Conservation (phyloP, 2,329 filamentous ascomycete genomes). For the Penicillium nordicum region DNA sequence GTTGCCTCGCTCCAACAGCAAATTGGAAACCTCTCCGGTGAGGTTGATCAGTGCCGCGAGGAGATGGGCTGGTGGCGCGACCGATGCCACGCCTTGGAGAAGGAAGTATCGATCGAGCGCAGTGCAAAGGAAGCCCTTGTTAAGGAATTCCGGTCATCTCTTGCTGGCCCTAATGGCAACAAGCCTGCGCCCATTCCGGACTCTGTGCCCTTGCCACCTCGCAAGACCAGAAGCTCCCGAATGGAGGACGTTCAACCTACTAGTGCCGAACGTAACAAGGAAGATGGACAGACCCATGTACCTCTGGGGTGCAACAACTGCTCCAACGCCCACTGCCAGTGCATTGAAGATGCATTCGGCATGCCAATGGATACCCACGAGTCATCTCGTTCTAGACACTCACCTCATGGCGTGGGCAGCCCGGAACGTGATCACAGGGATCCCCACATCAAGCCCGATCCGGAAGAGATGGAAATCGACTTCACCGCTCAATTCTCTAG, state of each 20-base stretch:
- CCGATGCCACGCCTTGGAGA: conserved; percentile 61
- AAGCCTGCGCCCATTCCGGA: conserved; percentile 28
- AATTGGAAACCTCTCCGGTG: conserved; percentile 57
- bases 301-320: conserved; percentile 64
- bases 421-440: conserved; percentile 56
- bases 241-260: conserved; percentile 20
- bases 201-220: conserved; percentile 41
- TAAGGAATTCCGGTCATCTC: conserved; percentile 40
- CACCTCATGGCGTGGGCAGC: conserved; percentile 30
- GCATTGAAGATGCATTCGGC: conserved; percentile 55
- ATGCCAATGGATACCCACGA: conserved; percentile 42
- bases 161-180: conserved; percentile 18
- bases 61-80: conserved; percentile 46
- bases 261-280: conserved; percentile 15
- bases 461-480: conserved; percentile 63
- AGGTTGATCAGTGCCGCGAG: conserved; percentile 63
- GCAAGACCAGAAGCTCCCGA: conserved; percentile 18
- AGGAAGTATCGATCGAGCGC: conserved; percentile 51
- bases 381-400: conserved; percentile 34
- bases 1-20: conserved; percentile 54
- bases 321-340: conserved; percentile 60
- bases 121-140: conserved; percentile 44
- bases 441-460: conserved; percentile 45
- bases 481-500: conserved; percentile 66
- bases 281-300: conserved; percentile 35